These are phyloP conservation scores for Leccinum boreale DNA, from an alignment of 768 basidiomycete species.

Conservation along the genomic window DNA sequence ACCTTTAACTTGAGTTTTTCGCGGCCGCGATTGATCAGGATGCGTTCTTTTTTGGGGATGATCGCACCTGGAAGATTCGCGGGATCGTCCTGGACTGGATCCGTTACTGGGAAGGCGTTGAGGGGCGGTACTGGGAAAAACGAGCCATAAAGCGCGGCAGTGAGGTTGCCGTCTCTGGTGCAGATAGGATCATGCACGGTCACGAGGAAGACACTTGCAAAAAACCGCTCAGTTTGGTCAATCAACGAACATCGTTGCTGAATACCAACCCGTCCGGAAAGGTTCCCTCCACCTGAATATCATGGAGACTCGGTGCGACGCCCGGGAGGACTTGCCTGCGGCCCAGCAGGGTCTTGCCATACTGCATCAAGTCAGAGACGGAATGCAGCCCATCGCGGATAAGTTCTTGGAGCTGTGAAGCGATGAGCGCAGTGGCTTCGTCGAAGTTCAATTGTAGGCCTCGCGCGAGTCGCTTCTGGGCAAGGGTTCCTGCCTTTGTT, in stretches of 20 bases:
- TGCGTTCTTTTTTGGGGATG: constrained; percentile 58
- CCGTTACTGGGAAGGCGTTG: constrained; percentile 57
- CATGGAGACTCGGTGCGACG: constrained; percentile 71
- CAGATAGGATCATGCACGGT: constrained; percentile 96
- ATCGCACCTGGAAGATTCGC: constrained; percentile 73
- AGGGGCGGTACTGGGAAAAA: constrained; percentile 80
- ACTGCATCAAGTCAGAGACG: constrained; percentile 90
- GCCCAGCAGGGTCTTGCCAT: constrained; percentile 86
- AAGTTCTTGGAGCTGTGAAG: constrained; percentile 88
- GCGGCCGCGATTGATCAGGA: constrained; percentile 74
- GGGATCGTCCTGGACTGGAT: constrained; percentile 46
- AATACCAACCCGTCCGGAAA: constrained; percentile 74
- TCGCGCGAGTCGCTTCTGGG: constrained; percentile 93
- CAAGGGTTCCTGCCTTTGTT: constrained; percentile 74
- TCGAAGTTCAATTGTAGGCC: constrained; percentile 83
- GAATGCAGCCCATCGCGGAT: constrained; percentile 88
- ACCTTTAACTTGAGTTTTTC: constrained; percentile 69
- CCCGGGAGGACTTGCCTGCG: constrained; percentile 84
- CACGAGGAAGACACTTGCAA: constrained; percentile 75
- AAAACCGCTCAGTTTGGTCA: neutral
- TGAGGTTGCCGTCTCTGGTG: constrained; percentile 73
- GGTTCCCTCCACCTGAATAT: constrained; percentile 94
- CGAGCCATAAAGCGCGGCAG: constrained; percentile 89
- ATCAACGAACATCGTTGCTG: neutral
- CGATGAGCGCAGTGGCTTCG: constrained; percentile 88